These are phyloP conservation scores for Floccularia luteovirens DNA, from an alignment of 768 basidiomycete genomes.

Conservation along the genomic window DNA sequence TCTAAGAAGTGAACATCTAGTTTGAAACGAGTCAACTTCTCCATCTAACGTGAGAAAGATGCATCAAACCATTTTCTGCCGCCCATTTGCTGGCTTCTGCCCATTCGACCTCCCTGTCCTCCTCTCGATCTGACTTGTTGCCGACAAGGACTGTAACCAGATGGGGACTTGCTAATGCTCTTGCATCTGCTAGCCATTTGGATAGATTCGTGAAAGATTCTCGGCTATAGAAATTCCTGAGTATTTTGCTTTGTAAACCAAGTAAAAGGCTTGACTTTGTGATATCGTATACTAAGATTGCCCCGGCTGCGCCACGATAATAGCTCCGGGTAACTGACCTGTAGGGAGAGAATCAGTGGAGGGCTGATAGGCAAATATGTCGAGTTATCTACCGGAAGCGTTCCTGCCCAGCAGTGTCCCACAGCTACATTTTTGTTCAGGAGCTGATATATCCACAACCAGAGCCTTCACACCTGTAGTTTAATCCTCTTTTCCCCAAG, in stretches of 20 bases:
- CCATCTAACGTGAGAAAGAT: not conserved
- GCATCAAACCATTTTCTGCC: slow-evolving; percentile 75
- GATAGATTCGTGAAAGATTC: slow-evolving; percentile 79
- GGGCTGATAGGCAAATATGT: slow-evolving; percentile 4
- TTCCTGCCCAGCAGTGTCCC: slow-evolving; percentile 98
- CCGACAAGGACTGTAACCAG: slow-evolving; percentile 88
- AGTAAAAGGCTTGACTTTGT: slow-evolving; percentile 52
- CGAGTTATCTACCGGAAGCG: slow-evolving; percentile 59
- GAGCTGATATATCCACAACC: not conserved
- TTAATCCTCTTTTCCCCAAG: slow-evolving; percentile 94
- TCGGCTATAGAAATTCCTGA: slow-evolving; percentile 44
- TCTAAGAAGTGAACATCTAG: slow-evolving; percentile 91
- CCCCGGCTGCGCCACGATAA: slow-evolving; percentile 91
- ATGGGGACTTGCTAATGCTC: slow-evolving; percentile 88
- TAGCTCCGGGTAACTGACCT: slow-evolving; percentile 93
- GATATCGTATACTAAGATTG: slow-evolving; percentile 90
- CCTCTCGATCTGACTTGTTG: slow-evolving; percentile 92
- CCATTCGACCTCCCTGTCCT: slow-evolving; percentile 93
- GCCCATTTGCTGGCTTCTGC: slow-evolving; percentile 94
- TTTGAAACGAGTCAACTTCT: no score
- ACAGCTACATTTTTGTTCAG: slow-evolving; percentile 44
- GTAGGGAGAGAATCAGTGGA: slow-evolving; percentile 8
- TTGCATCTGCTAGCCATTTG: slow-evolving; percentile 89
- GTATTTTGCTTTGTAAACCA: not conserved
- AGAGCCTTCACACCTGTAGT: slow-evolving; percentile 57